phyloP scores from a whole-genome alignment of 805 yeast genomes.

The Candida vaughaniae region DNA sequence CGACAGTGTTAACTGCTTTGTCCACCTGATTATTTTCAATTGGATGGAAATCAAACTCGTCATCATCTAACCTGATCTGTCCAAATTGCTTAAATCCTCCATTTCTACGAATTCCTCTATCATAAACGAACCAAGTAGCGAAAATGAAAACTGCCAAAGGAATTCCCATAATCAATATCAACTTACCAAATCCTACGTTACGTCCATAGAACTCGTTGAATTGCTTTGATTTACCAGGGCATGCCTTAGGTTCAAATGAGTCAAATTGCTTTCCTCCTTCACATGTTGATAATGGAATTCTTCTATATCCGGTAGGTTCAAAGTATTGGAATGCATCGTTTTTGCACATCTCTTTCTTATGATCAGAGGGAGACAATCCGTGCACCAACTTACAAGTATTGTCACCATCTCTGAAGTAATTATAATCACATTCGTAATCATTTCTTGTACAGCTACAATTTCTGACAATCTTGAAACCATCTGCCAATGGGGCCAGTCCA shows the following conservation, averaged over 20 bases:
- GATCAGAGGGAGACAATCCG: constrained; percentile 69
- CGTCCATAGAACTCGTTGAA: constrained; percentile 53
- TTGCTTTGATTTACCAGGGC: constrained; percentile 83
- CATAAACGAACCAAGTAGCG: constrained; percentile 70
- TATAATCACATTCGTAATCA: constrained; percentile 94
- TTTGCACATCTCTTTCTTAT: constrained; percentile 55
- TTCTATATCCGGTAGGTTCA: constrained; percentile 91
- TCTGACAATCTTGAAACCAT: constrained; percentile 54
- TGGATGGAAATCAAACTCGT: constrained; percentile 45
- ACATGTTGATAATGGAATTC: constrained; percentile 82
- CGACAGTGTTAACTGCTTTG: constrained; percentile 55
- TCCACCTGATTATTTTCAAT: constrained; percentile 66
- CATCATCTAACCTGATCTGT: constrained; percentile 75
- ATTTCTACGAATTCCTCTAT: constrained; percentile 74
- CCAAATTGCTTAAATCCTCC: constrained; percentile 80
- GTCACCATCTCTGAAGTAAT: constrained; percentile 65
- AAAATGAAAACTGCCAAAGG: constrained; percentile 56
- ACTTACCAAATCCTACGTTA: constrained; percentile 54
- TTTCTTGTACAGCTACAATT: constrained; percentile 83
- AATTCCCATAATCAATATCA: constrained; percentile 52
- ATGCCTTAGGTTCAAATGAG: constrained; percentile 61
- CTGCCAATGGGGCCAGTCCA: constrained; percentile 55
- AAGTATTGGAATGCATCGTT: constrained; percentile 65
- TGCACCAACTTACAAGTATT: constrained; percentile 85
- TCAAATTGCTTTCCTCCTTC: constrained; percentile 76